Evolutionary conservation across 495 filamentous ascomycete species (phyloP).

Genomic region (Hyphodiscus hymeniophilus): DNA sequence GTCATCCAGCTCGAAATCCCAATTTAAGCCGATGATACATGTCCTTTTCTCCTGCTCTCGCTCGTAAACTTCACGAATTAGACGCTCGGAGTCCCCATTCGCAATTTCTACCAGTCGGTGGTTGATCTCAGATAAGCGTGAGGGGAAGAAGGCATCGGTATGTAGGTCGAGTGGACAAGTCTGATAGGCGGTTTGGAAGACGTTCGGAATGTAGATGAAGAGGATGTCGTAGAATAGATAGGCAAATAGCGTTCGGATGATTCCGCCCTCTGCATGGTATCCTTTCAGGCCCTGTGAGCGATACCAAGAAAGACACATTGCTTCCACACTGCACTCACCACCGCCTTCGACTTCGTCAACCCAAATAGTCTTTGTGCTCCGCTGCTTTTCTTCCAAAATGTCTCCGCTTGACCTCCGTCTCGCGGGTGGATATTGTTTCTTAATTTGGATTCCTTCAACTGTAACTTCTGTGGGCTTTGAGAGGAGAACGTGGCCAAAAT

Average conservation of each 20-base stretch:
- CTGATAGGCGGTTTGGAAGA: constrained; percentile 93
- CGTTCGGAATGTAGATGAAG: constrained; percentile 89
- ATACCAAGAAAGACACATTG: constrained; percentile 86
- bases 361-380: constrained; percentile 79
- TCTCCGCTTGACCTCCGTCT: constrained; percentile 16
- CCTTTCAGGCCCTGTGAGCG: constrained; percentile 82
- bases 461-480: constrained; percentile 64
- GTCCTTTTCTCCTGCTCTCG: constrained; percentile 59
- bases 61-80: constrained; percentile 59
- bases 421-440: constrained; percentile 24
- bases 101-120: constrained; percentile 75
- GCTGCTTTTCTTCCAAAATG: constrained; percentile 11
- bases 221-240: constrained; percentile 91
- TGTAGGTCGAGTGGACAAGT: constrained; percentile 89
- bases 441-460: constrained; percentile 66
- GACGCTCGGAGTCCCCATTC: constrained; percentile 59
- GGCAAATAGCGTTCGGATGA: constrained; percentile 83
- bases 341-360: constrained; percentile 60
- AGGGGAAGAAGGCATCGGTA: constrained; percentile 88
- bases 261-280: constrained; percentile 85
- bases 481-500: constrained; percentile 80
- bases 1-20: constrained; percentile 78
- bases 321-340: constrained; percentile 71
- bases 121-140: constrained; percentile 81
- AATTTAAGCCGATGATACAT: constrained; percentile 84